These are phyloP conservation scores for Penicillium sumatraense DNA, from an alignment of 2,329 filamentous ascomycete genomes.

Conservation along the genomic window DNA sequence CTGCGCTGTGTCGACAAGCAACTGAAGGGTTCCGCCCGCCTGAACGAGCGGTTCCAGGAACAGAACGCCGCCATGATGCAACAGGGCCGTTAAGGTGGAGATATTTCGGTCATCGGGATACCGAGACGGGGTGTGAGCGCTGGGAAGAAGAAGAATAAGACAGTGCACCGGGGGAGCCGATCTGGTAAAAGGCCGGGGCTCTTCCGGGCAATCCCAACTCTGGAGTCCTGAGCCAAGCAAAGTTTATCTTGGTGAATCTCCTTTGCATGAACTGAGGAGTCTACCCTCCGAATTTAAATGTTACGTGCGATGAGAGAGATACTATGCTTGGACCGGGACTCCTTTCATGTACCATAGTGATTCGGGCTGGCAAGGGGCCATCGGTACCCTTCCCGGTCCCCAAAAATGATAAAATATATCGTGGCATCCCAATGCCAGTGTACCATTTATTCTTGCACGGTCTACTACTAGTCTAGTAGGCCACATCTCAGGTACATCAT, in stretches of 20 bases:
- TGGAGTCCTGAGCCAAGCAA: neutral
- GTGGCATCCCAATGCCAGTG: slow-evolving; percentile 3
- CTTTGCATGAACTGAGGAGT: neutral
- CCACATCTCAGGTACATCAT: too few relatives aligned
- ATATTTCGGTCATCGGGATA: neutral
- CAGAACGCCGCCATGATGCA: slow-evolving; percentile 72
- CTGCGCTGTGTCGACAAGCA: slow-evolving; percentile 95
- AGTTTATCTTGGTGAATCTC: neutral
- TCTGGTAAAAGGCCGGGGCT: neutral
- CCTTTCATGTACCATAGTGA: slow-evolving; percentile 31
- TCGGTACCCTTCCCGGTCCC: slow-evolving; percentile 3
- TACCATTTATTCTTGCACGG: neutral
- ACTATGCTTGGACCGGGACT: slow-evolving; percentile 4
- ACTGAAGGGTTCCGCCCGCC: slow-evolving; percentile 85
- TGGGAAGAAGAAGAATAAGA: neutral
- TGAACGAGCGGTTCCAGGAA: slow-evolving; percentile 88
- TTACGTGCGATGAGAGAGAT: neutral
- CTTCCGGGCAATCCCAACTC: slow-evolving; percentile 1
- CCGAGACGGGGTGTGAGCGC: slow-evolving; percentile 7
- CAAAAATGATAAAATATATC: slow-evolving; percentile 16
- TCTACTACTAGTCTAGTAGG: neutral
- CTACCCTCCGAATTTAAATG: too few relatives aligned
- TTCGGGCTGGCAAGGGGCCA: slow-evolving; percentile 12
- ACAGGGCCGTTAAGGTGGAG: slow-evolving; percentile 48
- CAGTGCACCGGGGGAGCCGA: slow-evolving; percentile 1